Base-by-base conservation (phyloP, 257 asterid species). In the Ajuga chamaepitys region DNA sequence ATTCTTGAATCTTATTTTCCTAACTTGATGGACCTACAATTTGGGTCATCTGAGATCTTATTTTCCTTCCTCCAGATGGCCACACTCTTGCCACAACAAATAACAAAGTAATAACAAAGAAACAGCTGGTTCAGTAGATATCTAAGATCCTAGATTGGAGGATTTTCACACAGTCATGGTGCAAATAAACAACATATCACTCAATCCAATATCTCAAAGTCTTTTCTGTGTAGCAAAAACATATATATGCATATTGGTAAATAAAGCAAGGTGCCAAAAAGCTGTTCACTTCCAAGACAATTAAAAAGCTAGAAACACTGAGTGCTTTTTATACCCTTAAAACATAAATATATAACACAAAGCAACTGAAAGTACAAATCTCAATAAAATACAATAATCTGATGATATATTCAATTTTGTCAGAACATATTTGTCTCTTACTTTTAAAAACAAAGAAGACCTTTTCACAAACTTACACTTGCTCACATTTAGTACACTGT, bases 381-480 rank as follows among this genome's bases (percentile, higher is more conserved):
- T 25, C 42, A 58, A 9, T 40, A 20, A 30, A 5, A 16, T 17
- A 9, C 16, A 37, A 51, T 3, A 40, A 17, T 18, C 3, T 41
- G 24, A 8, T 14, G 44, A 41, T 25, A 30, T 10, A 34, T n/a
- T 26, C 16, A 70, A 18, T 22, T 13, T 1, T 26, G 14, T n/a
- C n/a, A 32, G 12, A 42, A 52, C 51, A 30, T 52, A 59, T 44
- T 0, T 16, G 25, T 8, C 16, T 35, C 21, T 74, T 30, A 64
- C 12, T 47, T 62, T 8, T 10, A 67, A 17, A 54, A 37, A 37
- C 21, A 14, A 6, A 42, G 46, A 37, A 11, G 20, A 72, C 51
- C 25, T 50, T 6, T 7, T 38, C 42, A 11, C 28, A 70, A 61
- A 66, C 96, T 82, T 81, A 91, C 98, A 88, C 86, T 86, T 85